These are phyloP conservation scores for Warburgia ugandensis DNA, from an alignment of 164 flowering plant species.

Conservation along the genomic window DNA sequence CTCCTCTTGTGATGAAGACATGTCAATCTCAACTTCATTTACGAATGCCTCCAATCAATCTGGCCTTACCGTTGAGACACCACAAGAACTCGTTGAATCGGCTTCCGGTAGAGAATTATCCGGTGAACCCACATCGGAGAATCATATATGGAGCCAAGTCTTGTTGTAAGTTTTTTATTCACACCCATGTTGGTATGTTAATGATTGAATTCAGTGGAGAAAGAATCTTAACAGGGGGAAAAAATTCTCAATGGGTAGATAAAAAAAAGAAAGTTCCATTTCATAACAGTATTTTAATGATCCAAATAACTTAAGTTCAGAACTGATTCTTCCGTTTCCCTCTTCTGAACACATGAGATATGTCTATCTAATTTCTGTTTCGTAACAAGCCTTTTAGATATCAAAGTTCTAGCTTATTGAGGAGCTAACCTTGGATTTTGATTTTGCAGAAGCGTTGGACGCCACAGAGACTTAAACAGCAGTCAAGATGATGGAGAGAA, in stretches of 20 bases:
- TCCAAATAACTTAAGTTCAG: too few relatives aligned
- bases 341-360: too few relatives aligned
- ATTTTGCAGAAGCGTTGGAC: slow-evolving; percentile 29
- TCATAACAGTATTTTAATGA: too few relatives aligned
- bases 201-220: slow-evolving; percentile 10
- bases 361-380: too few relatives aligned
- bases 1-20: slow-evolving; percentile 47
- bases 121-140: slow-evolving; percentile 30
- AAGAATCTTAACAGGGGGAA: slow-evolving; percentile 7
- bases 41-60: slow-evolving; percentile 48
- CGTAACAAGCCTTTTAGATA: too few relatives aligned
- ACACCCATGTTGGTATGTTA: slow-evolving; percentile 3
- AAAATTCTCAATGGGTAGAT: slow-evolving; percentile 1
- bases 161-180: slow-evolving; percentile 33
- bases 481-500: slow-evolving; percentile 38
- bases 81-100: slow-evolving; percentile 27
- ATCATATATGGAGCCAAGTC: slow-evolving; percentile 46
- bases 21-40: slow-evolving; percentile 44
- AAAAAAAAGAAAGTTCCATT: slow-evolving; percentile 1
- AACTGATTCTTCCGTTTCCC: too few relatives aligned
- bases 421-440: background rate
- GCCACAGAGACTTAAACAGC: slow-evolving; percentile 27
- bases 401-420: too few relatives aligned
- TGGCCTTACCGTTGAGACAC: slow-evolving; percentile 29
- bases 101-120: slow-evolving; percentile 17